Conservation (phyloP, 495 filamentous ascomycete species). For the Aspergillus campestris region DNA sequence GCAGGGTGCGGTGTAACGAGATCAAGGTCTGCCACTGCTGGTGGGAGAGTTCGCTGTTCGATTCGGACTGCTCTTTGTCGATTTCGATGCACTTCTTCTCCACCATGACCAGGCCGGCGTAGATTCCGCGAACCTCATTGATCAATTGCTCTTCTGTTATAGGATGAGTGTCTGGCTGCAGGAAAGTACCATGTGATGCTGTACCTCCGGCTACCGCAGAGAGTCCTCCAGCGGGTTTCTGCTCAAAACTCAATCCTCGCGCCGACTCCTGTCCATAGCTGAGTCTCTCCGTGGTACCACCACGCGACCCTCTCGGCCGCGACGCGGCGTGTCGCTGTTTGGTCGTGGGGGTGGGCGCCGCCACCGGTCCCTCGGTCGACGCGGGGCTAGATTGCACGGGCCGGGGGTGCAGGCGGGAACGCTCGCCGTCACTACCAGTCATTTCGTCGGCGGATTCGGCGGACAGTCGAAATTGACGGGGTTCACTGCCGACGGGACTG, state of each 20-base stretch:
- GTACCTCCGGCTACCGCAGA: slow-evolving; percentile 10
- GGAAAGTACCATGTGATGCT: slow-evolving; percentile 40
- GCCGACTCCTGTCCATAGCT: slow-evolving; percentile 12
- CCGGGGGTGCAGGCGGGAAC: slow-evolving; percentile 2
- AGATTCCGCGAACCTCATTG: slow-evolving; percentile 62
- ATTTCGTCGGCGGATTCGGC: slow-evolving; percentile 3
- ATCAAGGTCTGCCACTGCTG: slow-evolving; percentile 69
- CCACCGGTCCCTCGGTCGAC: slow-evolving; percentile 5
- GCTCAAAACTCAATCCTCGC: slow-evolving; percentile 10
- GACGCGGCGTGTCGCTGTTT: slow-evolving; percentile 3
- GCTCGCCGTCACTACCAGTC: background rate
- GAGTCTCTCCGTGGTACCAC: slow-evolving; percentile 6
- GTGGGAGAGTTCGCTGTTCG: slow-evolving; percentile 38
- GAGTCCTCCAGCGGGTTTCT: slow-evolving; percentile 4
- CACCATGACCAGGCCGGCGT: slow-evolving; percentile 67
- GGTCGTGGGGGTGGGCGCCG: slow-evolving; percentile 1
- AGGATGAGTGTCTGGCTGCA: slow-evolving; percentile 54
- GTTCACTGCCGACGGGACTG: slow-evolving; percentile 4
- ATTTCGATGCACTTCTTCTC: slow-evolving; percentile 73
- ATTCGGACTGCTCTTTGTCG: slow-evolving; percentile 48
- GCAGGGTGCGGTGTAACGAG: slow-evolving; percentile 59
- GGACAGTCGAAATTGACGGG: slow-evolving; percentile 4
- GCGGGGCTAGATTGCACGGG: slow-evolving; percentile 5
- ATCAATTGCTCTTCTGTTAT: slow-evolving; percentile 71
- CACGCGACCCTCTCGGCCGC: slow-evolving; percentile 2